Conservation (phyloP, 2,329 filamentous ascomycete species). For the Apiospora arundinis region DNA sequence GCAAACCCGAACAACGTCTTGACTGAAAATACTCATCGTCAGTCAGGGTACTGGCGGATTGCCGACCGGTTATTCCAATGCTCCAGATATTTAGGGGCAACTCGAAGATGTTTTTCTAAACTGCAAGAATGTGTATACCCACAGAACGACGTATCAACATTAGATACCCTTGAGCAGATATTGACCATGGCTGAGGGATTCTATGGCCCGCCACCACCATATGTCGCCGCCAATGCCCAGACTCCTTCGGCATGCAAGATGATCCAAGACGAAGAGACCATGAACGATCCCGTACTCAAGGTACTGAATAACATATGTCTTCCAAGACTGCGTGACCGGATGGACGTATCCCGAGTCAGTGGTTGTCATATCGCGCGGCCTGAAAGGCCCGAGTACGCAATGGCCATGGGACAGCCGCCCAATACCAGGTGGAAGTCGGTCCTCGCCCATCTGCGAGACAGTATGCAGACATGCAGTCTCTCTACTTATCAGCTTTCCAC, state of each 20-base stretch:
- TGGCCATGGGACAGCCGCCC: background rate
- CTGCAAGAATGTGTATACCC: too few relatives aligned
- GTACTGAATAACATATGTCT: background rate
- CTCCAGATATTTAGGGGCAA: too few relatives aligned
- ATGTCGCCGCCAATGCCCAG: background rate
- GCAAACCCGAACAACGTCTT: too few relatives aligned
- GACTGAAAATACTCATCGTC: too few relatives aligned
- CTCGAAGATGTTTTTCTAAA: too few relatives aligned
- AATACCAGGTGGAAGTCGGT: constrained; percentile 15
- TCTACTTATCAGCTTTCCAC: background rate
- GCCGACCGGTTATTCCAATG: too few relatives aligned
- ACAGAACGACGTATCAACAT: too few relatives aligned
- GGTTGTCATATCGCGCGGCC: background rate
- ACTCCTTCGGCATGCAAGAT: background rate
- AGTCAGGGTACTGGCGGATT: too few relatives aligned
- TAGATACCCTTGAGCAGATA: too few relatives aligned
- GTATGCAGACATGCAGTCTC: background rate
- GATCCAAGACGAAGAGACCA: background rate
- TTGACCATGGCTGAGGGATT: too few relatives aligned
- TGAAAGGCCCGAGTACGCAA: background rate
- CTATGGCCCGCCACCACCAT: background rate
- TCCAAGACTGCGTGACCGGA: background rate
- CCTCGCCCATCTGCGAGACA: background rate
- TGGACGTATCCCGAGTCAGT: background rate
- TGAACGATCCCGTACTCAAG: background rate